Conservation (phyloP, 176 grass and related monocot species). For the Pontederia crassipes region DNA sequence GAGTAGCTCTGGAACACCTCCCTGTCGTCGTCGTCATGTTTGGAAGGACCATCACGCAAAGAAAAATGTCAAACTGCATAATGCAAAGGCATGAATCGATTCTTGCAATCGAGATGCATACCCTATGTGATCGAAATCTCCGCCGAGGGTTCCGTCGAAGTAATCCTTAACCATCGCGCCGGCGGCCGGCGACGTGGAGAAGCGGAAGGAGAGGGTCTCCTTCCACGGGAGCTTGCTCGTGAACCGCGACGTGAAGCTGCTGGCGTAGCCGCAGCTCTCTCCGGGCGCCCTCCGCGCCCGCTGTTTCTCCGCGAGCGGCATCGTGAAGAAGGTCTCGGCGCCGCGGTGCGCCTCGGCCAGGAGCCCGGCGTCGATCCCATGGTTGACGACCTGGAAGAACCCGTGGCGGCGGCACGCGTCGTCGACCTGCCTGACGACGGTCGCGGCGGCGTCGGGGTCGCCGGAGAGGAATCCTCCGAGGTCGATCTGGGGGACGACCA, state of each 20-base stretch:
- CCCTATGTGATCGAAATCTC: slow-evolving; percentile 37
- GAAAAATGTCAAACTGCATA: background rate
- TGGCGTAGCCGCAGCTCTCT: slow-evolving; percentile 87
- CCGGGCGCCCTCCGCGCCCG: slow-evolving; percentile 48
- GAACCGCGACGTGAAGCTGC: slow-evolving; percentile 88
- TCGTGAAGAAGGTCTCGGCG: slow-evolving; percentile 68
- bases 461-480: slow-evolving; percentile 38
- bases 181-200: slow-evolving; percentile 12
- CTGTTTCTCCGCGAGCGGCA: slow-evolving; percentile 65
- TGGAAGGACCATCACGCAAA: too few species aligned
- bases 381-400: slow-evolving; percentile 91
- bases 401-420: slow-evolving; percentile 57
- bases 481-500: slow-evolving; percentile 69
- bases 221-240: slow-evolving; percentile 85
- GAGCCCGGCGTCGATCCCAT: slow-evolving; percentile 52
- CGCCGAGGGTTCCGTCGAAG: slow-evolving; percentile 44
- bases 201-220: slow-evolving; percentile 79
- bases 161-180: slow-evolving; percentile 36
- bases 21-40: slow-evolving; percentile 11
- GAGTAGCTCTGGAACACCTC: slow-evolving; percentile 57
- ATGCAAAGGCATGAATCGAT: background rate
- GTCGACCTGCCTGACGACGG: slow-evolving; percentile 27
- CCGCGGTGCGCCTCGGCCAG: slow-evolving; percentile 53
- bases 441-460: slow-evolving; percentile 1
- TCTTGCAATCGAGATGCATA: slow-evolving; percentile 17